phyloP scores from a whole-genome alignment of 768 basidiomycete species.

The Russula earlei region DNA sequence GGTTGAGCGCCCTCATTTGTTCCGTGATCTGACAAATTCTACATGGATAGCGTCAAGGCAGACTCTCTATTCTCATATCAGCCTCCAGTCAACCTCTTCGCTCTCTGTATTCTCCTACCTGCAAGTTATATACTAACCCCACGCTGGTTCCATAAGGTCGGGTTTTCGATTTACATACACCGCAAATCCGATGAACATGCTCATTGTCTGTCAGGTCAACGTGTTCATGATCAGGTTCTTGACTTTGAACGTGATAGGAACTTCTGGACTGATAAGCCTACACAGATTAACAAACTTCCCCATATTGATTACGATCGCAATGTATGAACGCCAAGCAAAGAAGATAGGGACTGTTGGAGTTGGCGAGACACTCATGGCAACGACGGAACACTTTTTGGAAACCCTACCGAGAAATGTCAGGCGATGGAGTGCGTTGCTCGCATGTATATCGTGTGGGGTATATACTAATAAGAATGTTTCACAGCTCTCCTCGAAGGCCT shows the following conservation, averaged over 20 bases:
- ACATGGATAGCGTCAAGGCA: conserved; percentile 58
- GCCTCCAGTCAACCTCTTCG: conserved; percentile 85
- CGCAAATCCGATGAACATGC: conserved; percentile 7
- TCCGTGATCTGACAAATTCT: neutral
- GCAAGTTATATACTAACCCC: conserved; percentile 78
- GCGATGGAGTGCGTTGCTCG: conserved; percentile 50
- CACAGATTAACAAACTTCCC: conserved; percentile 74
- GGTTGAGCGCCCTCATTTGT: conserved; percentile 6
- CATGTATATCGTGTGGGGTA: neutral
- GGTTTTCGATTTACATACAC: neutral
- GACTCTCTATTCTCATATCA: conserved; percentile 92
- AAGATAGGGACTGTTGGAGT: conserved; percentile 53
- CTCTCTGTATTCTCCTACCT: conserved; percentile 80
- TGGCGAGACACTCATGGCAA: conserved; percentile 59
- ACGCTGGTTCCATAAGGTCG: conserved; percentile 96
- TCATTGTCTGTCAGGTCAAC: conserved; percentile 48
- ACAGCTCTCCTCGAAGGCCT: conserved; percentile 77
- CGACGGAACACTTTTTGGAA: conserved; percentile 63
- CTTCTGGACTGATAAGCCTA: neutral
- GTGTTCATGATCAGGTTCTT: conserved; percentile 75
- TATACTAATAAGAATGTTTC: neutral
- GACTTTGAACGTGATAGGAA: neutral
- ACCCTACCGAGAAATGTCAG: conserved; percentile 68
- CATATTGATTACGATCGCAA: conserved; percentile 65
- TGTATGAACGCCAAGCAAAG: conserved; percentile 83